Evolutionary conservation across 805 yeast genomes (phyloP).

Genomic region (Candida nemodendra): DNA sequence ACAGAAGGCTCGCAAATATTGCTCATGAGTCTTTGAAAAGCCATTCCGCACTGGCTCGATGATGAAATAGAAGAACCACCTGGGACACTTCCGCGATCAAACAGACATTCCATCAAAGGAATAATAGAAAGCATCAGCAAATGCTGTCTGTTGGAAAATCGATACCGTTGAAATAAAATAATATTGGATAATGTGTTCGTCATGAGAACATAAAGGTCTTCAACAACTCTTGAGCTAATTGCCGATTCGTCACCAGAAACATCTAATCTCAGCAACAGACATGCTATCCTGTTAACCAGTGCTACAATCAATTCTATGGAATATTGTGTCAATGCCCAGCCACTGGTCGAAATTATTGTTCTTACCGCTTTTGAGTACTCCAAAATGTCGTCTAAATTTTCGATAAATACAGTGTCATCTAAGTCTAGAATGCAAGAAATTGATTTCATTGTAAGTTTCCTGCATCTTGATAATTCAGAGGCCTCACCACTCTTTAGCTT

Average conservation of each 20-base stretch:
- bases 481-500: constrained; percentile 6
- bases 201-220: constrained; percentile 36
- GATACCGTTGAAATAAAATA: constrained; percentile 64
- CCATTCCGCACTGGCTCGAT: constrained; percentile 40
- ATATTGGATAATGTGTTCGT: constrained; percentile 57
- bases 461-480: constrained; percentile 2
- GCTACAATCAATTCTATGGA: constrained; percentile 49
- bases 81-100: constrained; percentile 21
- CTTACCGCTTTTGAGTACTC: constrained; percentile 36
- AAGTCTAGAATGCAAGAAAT: constrained; percentile 28
- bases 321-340: constrained; percentile 66
- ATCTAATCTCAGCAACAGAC: constrained; percentile 3
- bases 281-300: constrained; percentile 13
- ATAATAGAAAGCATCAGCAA: constrained; percentile 50
- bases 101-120: constrained; percentile 48
- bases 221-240: constrained; percentile 28
- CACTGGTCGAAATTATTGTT: constrained; percentile 43
- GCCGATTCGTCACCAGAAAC: not conserved
- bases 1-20: constrained; percentile 74
- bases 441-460: constrained; percentile 29
- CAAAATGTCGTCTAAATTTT: constrained; percentile 4
- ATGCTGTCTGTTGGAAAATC: constrained; percentile 73
- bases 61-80: constrained; percentile 6
- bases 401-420: constrained; percentile 1
- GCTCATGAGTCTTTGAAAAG: constrained; percentile 56